Evolutionary conservation across 495 filamentous ascomycete genomes (phyloP).

Genomic region (Chaetomium cochliodes): DNA sequence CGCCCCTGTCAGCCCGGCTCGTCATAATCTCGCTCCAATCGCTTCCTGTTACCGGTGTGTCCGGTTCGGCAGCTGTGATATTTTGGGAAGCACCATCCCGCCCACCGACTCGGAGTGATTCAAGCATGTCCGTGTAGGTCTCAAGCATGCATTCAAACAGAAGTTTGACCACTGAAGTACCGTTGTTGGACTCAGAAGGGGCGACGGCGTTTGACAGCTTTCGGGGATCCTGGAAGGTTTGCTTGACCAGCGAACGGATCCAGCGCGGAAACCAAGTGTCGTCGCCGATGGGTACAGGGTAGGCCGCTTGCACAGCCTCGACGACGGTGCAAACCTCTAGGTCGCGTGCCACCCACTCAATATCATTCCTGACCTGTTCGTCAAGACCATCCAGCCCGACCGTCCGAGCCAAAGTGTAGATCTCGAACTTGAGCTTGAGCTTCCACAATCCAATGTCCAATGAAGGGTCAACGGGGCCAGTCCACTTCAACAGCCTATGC

Average conservation of each 20-base stretch:
- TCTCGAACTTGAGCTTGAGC: conserved; percentile 21
- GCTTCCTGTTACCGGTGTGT: background rate
- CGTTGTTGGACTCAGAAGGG: background rate
- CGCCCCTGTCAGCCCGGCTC: background rate
- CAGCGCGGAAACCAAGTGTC: conserved; percentile 29
- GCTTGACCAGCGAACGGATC: conserved; percentile 25
- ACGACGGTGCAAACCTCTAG: conserved; percentile 26
- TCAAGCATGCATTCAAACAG: conserved; percentile 18
- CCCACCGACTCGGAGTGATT: background rate
- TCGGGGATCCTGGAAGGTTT: conserved; percentile 15
- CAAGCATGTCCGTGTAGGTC: conserved; percentile 10
- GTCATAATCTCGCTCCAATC: background rate
- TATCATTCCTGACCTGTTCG: conserved; percentile 18
- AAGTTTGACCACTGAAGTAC: conserved; percentile 14
- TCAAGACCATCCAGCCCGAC: conserved; percentile 24
- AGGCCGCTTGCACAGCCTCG: conserved; percentile 21
- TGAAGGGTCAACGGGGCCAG: background rate
- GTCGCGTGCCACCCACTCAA: conserved; percentile 19
- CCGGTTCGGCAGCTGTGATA: background rate
- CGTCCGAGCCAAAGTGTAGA: conserved; percentile 19
- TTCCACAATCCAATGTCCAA: background rate
- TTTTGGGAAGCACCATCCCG: background rate
- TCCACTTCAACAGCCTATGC: background rate
- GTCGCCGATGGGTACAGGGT: conserved; percentile 18
- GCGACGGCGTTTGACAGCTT: background rate